phyloP scores from a whole-genome alignment of 1,284 basidiomycete species.

The Marasmius oreades region DNA sequence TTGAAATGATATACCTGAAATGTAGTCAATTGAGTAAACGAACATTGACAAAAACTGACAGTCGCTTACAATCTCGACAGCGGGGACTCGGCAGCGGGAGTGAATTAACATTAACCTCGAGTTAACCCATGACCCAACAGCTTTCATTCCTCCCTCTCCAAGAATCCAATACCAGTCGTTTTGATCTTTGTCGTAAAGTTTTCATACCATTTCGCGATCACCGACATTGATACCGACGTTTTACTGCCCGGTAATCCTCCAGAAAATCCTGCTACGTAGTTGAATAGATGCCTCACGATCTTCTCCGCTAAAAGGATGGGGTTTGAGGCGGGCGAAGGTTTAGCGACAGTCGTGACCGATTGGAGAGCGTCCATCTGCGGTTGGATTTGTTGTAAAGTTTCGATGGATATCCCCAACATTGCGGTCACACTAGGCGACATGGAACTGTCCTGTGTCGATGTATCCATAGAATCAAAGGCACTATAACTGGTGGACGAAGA shows the following conservation, averaged over 20 bases:
- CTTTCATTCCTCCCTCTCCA: constrained; percentile 60
- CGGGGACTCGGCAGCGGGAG: neutral
- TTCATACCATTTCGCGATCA: constrained; percentile 84
- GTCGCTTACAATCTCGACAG: neutral
- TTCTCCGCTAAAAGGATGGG: constrained; percentile 51
- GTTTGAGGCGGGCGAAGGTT: constrained; percentile 23
- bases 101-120: neutral
- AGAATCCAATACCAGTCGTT: constrained; percentile 67
- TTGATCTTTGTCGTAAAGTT: constrained; percentile 71
- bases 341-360: constrained; percentile 24
- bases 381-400: constrained; percentile 59
- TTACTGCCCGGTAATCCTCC: constrained; percentile 45
- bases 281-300: constrained; percentile 76
- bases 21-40: too few species aligned
- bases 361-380: constrained; percentile 50
- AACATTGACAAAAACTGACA: too few species aligned
- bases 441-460: constrained; percentile 19
- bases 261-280: constrained; percentile 79
- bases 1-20: too few species aligned
- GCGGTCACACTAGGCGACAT: constrained; percentile 52
- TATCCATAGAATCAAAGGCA: constrained; percentile 44
- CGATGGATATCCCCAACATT: constrained; percentile 68
- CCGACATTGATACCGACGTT: constrained; percentile 74
- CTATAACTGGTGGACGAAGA: constrained; percentile 50
- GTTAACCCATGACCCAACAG: neutral